Evolutionary conservation across 2,329 filamentous ascomycete genomes (phyloP).

Genomic region (Cladosporium sp.): DNA sequence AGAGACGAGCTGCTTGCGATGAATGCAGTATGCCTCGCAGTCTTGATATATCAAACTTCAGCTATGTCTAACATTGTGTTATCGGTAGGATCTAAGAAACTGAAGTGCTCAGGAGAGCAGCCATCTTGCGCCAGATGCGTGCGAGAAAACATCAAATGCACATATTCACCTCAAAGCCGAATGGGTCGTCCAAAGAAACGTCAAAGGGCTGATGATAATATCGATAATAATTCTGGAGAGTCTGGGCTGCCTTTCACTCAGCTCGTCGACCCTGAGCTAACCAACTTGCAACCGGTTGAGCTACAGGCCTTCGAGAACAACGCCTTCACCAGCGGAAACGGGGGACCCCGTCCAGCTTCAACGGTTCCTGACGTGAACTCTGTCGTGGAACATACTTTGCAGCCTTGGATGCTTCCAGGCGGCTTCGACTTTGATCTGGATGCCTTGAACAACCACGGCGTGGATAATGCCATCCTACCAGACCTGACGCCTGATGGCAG

Average conservation of each 20-base stretch:
- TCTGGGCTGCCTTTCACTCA: too few relatives aligned
- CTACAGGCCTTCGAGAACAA: not conserved
- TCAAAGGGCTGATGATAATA: slow-evolving; percentile 25
- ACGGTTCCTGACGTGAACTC: too few relatives aligned
- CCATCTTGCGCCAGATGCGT: slow-evolving; percentile 39
- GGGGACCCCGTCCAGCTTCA: too few relatives aligned
- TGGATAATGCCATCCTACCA: slow-evolving; percentile 10
- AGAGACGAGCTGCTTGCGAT: slow-evolving; percentile 31
- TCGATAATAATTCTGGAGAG: not conserved
- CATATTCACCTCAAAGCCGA: slow-evolving; percentile 43
- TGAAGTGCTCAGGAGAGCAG: slow-evolving; percentile 43
- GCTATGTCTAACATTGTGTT: not conserved
- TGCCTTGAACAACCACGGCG: not conserved
- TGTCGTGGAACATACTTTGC: slow-evolving; percentile 6
- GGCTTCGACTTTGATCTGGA: slow-evolving; percentile 10
- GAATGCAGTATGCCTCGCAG: slow-evolving; percentile 32
- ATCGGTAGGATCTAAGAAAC: slow-evolving; percentile 39
- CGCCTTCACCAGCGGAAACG: not conserved
- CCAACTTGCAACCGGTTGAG: not conserved
- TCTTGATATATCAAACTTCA: too few relatives aligned
- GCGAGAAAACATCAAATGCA: slow-evolving; percentile 36
- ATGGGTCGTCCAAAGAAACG: slow-evolving; percentile 49
- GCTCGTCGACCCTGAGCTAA: too few relatives aligned
- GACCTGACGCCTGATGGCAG: slow-evolving; percentile 19
- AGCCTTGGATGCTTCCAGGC: slow-evolving; percentile 19